Percentiles rank a stretch among this genome's conserved stretches.
These are phyloP conservation scores for Trichoderma semiorbis DNA, from an alignment of 2,329 filamentous ascomycete genomes.

Conservation along the genomic window DNA sequence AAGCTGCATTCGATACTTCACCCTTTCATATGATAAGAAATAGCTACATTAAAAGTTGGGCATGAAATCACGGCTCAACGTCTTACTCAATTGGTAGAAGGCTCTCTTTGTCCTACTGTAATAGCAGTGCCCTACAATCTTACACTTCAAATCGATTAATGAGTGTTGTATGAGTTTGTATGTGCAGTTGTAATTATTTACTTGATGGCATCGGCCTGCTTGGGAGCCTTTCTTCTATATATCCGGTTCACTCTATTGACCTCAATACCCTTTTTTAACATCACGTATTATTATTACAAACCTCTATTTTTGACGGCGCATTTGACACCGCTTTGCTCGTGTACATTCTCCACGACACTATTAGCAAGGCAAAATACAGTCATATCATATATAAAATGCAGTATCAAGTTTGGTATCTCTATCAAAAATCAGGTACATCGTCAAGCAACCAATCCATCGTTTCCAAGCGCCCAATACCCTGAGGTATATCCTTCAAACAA, in stretches of 20 bases:
- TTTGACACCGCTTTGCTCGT: too few relatives aligned
- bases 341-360: neutral
- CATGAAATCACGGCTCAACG: neutral
- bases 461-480: neutral
- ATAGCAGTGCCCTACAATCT: neutral
- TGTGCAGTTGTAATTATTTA: neutral
- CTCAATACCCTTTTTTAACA: too few relatives aligned
- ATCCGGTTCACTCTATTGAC: too few relatives aligned
- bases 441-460: conserved; percentile 9
- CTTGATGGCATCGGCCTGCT: neutral
- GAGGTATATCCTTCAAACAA: neutral
- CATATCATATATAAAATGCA: too few relatives aligned
- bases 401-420: neutral
- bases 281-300: too few relatives aligned
- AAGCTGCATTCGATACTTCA: too few relatives aligned
- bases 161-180: neutral
- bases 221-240: neutral
- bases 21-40: neutral
- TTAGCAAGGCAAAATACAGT: neutral
- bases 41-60: neutral
- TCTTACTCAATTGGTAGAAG: neutral
- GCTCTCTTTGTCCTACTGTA: neutral
- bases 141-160: neutral
- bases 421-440: neutral
- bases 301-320: neutral